These are phyloP conservation scores for Pichia phayaonensis DNA, from an alignment of 805 yeast species.

Conservation along the genomic window DNA sequence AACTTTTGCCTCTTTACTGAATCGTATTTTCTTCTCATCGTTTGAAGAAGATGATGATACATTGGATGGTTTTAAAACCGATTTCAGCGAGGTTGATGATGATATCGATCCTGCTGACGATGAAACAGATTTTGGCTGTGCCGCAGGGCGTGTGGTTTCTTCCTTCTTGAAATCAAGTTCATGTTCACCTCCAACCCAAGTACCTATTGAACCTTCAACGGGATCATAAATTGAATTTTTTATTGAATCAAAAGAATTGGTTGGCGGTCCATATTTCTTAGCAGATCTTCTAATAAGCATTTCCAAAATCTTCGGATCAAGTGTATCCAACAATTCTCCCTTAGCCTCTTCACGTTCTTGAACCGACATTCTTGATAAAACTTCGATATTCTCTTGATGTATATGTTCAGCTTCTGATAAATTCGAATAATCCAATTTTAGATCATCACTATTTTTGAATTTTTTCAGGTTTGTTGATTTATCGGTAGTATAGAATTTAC, in stretches of 20 bases:
- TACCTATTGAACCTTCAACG: slow-evolving; percentile 29
- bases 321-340: slow-evolving; percentile 53
- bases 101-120: slow-evolving; percentile 10
- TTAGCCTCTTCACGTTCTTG: slow-evolving; percentile 59
- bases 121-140: not conserved
- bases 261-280: slow-evolving; percentile 29
- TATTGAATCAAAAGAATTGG: not conserved
- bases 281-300: slow-evolving; percentile 51
- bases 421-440: slow-evolving; percentile 17
- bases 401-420: slow-evolving; percentile 64
- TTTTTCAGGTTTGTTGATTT: slow-evolving; percentile 8
- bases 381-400: slow-evolving; percentile 65
- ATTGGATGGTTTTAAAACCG: slow-evolving; percentile 13
- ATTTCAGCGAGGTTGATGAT: slow-evolving; percentile 5
- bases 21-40: slow-evolving; percentile 23
- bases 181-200: slow-evolving; percentile 29
- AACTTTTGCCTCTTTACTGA: slow-evolving; percentile 27
- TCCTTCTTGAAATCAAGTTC: slow-evolving; percentile 30
- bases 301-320: slow-evolving; percentile 64
- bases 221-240: slow-evolving; percentile 24
- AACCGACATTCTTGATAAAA: slow-evolving; percentile 52
- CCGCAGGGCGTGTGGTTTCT: not conserved
- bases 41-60: not conserved
- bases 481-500: slow-evolving; percentile 5
- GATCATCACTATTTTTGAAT: slow-evolving; percentile 12